Percentiles rank a stretch among this genome's conserved stretches.
Evolutionary conservation across 2,329 filamentous ascomycete genomes (phyloP).

Genomic region (Fusarium verrucosum): DNA sequence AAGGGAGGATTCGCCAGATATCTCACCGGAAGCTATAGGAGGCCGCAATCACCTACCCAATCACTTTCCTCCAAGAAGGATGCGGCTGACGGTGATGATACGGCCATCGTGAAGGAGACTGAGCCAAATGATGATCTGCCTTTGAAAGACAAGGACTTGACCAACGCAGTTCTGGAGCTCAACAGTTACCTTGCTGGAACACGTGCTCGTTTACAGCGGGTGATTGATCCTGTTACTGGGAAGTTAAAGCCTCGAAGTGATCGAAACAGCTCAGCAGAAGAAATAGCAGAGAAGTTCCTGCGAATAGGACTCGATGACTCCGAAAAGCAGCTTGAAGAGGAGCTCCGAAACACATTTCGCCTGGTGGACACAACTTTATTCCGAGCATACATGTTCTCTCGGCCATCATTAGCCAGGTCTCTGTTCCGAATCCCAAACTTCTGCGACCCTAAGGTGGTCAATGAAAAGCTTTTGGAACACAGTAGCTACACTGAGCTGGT

Average conservation of each 20-base stretch:
- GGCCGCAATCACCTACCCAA: conserved; percentile 60
- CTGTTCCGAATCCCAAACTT: conserved; percentile 97
- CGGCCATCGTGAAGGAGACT: conserved; percentile 61
- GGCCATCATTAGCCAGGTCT: conserved; percentile 83
- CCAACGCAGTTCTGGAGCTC: conserved; percentile 81
- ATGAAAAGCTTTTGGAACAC: conserved; percentile 88
- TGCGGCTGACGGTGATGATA: conserved; percentile 63
- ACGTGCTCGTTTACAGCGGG: conserved; percentile 70
- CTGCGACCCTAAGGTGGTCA: conserved; percentile 94
- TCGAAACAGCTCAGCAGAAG: conserved; percentile 56
- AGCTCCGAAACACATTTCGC: conserved; percentile 78
- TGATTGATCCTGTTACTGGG: conserved; percentile 70
- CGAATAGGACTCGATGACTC: conserved; percentile 57
- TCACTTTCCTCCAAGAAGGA: conserved; percentile 69
- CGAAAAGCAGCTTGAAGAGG: conserved; percentile 72
- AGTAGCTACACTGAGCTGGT: conserved; percentile 92
- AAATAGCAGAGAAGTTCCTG: conserved; percentile 66
- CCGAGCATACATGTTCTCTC: conserved; percentile 92
- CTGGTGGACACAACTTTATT: conserved; percentile 95
- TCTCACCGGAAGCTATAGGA: conserved; percentile 58
- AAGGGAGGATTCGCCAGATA: conserved; percentile 63
- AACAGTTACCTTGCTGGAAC: conserved; percentile 90
- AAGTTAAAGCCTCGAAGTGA: conserved; percentile 64
- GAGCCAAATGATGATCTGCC: conserved; percentile 58
- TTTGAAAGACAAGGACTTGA: conserved; percentile 83